Evolutionary conservation across 768 basidiomycete species (phyloP).

Genomic region (Candolleomyces aberdarensis): DNA sequence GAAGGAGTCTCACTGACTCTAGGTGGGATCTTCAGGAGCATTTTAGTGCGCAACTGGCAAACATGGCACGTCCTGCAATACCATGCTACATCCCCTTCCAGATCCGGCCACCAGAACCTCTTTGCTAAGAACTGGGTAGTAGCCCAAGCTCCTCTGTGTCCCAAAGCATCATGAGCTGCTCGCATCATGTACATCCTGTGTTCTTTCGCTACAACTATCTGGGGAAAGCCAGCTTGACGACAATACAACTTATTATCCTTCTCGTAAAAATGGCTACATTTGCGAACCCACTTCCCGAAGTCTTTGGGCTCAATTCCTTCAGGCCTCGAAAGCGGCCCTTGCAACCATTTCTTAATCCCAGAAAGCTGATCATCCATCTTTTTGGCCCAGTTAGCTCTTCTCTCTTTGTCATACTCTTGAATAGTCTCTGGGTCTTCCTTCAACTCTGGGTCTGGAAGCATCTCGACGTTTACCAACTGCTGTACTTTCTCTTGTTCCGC

Average conservation of each 20-base stretch:
- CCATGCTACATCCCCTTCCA: conserved; percentile 21
- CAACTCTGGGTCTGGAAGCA: neutral
- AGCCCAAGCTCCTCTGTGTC: conserved; percentile 21
- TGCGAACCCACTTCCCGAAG: neutral
- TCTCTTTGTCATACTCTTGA: neutral
- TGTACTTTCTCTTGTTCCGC: too few species aligned
- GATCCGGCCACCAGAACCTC: conserved; percentile 28
- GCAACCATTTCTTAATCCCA: neutral
- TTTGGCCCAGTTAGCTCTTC: neutral
- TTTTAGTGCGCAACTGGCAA: conserved; percentile 20
- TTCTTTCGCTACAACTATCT: conserved; percentile 14
- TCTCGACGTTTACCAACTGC: neutral
- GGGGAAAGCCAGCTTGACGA: conserved; percentile 10
- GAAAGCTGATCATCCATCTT: neutral
- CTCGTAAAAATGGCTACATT: conserved; percentile 15
- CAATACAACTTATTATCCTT: conserved; percentile 16
- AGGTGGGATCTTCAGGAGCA: conserved; percentile 15
- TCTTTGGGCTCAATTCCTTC: neutral
- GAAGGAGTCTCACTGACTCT: conserved; percentile 16
- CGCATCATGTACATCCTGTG: conserved; percentile 18
- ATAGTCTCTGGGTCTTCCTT: conserved; percentile 1
- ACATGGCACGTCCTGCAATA: conserved; percentile 21
- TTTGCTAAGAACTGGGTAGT: conserved; percentile 12
- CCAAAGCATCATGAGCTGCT: conserved; percentile 19
- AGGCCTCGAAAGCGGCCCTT: neutral